These are phyloP conservation scores for Colletotrichum tanaceti DNA, from an alignment of 2,329 filamentous ascomycete genomes.

Conservation along the genomic window DNA sequence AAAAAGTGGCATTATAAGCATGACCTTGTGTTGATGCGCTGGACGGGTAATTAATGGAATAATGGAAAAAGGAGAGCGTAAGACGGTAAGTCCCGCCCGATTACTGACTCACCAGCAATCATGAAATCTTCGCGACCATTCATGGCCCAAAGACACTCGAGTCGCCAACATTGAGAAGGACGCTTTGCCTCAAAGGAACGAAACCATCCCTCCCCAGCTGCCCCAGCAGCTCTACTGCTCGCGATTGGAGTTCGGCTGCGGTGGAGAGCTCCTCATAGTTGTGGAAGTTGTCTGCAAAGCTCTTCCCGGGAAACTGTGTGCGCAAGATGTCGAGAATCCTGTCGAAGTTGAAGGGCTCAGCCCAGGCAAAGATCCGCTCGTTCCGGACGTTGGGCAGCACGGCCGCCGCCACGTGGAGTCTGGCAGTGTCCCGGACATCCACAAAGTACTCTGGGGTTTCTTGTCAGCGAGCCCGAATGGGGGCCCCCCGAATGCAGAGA, in stretches of 20 bases:
- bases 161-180: constrained; percentile 25
- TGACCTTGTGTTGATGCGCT: constrained; percentile 10
- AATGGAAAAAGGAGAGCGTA: too few species aligned
- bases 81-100: too few species aligned
- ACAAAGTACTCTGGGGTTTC: constrained; percentile 55
- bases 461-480: not conserved
- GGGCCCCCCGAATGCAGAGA: too few species aligned
- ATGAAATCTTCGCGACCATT: not conserved
- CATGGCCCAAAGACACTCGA: not conserved
- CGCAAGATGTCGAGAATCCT: constrained; percentile 49
- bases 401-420: constrained; percentile 64
- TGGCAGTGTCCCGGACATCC: constrained; percentile 61
- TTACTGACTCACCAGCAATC: not conserved
- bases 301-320: constrained; percentile 39
- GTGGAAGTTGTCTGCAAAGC: constrained; percentile 45
- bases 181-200: constrained; percentile 23
- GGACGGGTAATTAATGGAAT: too few species aligned
- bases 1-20: constrained; percentile 6
- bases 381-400: constrained; percentile 57
- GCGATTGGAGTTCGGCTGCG: constrained; percentile 4
- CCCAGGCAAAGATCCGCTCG: constrained; percentile 67
- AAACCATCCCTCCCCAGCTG: constrained; percentile 23
- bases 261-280: constrained; percentile 21
- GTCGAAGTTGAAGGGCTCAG: constrained; percentile 60
- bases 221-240: constrained; percentile 14